Percentiles rank a stretch among this genome's conserved stretches.
Evolutionary conservation across 495 filamentous ascomycete genomes (phyloP).

Genomic region (Penicillium tannophilum): DNA sequence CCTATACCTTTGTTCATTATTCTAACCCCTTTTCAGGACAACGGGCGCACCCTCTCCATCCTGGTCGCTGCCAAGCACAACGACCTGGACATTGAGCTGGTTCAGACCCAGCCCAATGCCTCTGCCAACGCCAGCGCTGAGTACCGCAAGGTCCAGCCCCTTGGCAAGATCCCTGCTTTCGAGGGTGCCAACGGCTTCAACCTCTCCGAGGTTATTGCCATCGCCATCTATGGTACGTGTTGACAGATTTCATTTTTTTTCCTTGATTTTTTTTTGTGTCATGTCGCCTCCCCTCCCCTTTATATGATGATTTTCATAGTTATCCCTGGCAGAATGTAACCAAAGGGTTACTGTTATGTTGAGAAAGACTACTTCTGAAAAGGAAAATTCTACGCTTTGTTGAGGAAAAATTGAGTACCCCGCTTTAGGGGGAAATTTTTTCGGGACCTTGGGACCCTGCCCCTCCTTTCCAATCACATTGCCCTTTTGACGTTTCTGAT

Average conservation of each 20-base stretch:
- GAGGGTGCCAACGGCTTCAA: slow-evolving; percentile 88
- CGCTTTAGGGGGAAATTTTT: slow-evolving; percentile 32
- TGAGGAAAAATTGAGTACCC: slow-evolving; percentile 35
- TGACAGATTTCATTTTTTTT: slow-evolving; percentile 15
- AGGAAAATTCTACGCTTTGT: slow-evolving; percentile 8
- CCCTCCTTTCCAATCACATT: slow-evolving; percentile 6
- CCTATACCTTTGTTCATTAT: slow-evolving; percentile 5
- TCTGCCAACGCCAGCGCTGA: slow-evolving; percentile 56
- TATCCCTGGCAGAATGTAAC: slow-evolving; percentile 94
- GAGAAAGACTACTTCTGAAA: slow-evolving; percentile 70
- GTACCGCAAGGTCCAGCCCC: slow-evolving; percentile 81
- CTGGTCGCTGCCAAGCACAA: slow-evolving; percentile 95
- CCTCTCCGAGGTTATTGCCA: slow-evolving; percentile 88
- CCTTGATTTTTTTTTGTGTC: slow-evolving; percentile 2
- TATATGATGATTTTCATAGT: slow-evolving; percentile 90
- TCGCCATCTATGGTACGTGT: slow-evolving; percentile 93
- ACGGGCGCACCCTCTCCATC: slow-evolving; percentile 86
- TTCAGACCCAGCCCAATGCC: slow-evolving; percentile 59
- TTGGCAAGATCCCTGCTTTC: slow-evolving; percentile 91
- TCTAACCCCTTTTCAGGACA: slow-evolving; percentile 58
- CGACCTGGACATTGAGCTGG: slow-evolving; percentile 83
- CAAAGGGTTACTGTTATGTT: slow-evolving; percentile 57
- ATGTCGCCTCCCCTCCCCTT: slow-evolving; percentile 9
- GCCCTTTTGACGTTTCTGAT: slow-evolving; percentile 16
- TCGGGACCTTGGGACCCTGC: slow-evolving; percentile 13